Evolutionary conservation across 257 asterid genomes (phyloP), one percentile per base, ranked within the genome.

Genomic region (Leonotis leonurus): DNA sequence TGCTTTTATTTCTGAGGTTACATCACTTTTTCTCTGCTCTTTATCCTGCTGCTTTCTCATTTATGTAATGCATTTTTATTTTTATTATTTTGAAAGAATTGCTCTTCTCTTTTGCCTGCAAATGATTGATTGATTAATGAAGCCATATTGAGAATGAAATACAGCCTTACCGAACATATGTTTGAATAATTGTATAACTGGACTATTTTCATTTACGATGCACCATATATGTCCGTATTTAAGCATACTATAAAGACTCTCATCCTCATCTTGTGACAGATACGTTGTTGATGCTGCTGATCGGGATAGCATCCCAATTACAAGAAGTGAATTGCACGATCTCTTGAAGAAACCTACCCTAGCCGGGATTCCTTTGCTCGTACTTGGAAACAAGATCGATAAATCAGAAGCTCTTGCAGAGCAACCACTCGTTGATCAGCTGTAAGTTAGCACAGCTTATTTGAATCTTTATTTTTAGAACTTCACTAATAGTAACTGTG

Each of bases 271-370:
- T 29, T 68, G 9, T 20, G 53, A 60, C 85, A 90, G 95, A 49
- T 90, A 85, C 69, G 98, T 90, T 12, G 88, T 88, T 33, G 98
- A 90, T 79, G 98, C 88, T 62, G 96, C 95, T 16, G 96, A 88
- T 76, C 71, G 89, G 67, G 98, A 90, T 76, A 66, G 94, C 62
- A 64, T 90, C 46, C 94, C 95, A 11, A 90, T 88, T 64, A 39
- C 98, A 54, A 77, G 82, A 63, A 83, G 86, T 3, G 96, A 90
- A 74, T 70, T 88, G 29, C 86, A 83, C 22, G 95, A 88, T 29
- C 87, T 90, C n/a, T 67, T 90, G 80, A 75, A 51, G 76, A 90
- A 90, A 63, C 91, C 98, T 29, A 75, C 96, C 6, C 59, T 88
- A 51, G 60, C 7, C 7, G 91, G 83, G 60, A 88, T 90, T 35